Evolutionary conservation across 768 basidiomycete species (phyloP).

Genomic region (Pisolithus albus): DNA sequence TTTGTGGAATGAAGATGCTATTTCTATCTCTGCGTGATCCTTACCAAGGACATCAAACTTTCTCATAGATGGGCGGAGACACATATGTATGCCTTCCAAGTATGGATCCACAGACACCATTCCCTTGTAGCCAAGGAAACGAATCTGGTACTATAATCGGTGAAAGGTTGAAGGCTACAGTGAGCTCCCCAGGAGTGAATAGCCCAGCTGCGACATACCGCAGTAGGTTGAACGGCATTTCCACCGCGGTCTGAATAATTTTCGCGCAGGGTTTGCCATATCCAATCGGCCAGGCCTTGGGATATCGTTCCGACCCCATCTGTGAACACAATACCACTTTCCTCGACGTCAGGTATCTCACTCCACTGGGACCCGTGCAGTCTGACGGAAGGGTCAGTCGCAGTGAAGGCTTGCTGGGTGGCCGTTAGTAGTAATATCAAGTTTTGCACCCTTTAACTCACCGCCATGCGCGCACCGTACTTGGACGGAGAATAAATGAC

Average conservation of each 20-base stretch:
- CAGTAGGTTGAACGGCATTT: constrained; percentile 45
- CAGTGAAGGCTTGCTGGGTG: constrained; percentile 64
- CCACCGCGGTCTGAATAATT: constrained; percentile 31
- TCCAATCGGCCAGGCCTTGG: constrained; percentile 43
- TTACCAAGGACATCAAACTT: constrained; percentile 56
- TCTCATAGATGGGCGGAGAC: constrained; percentile 64
- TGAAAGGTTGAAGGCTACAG: neutral
- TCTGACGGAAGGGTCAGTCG: constrained; percentile 66
- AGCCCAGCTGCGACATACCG: constrained; percentile 37
- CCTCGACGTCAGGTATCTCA: constrained; percentile 50
- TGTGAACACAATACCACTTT: constrained; percentile 46
- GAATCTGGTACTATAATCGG: constrained; percentile 60
- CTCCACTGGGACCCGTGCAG: constrained; percentile 57
- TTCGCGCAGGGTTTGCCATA: constrained; percentile 52
- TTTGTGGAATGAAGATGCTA: constrained; percentile 53
- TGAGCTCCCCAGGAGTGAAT: neutral
- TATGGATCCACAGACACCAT: constrained; percentile 63
- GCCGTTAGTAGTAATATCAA: constrained; percentile 5
- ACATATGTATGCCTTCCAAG: constrained; percentile 53
- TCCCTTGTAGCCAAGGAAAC: constrained; percentile 81
- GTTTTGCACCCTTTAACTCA: constrained; percentile 4
- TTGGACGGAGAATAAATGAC: constrained; percentile 62
- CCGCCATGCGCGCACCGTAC: constrained; percentile 72
- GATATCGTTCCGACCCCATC: constrained; percentile 83
- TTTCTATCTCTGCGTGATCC: constrained; percentile 60